phyloP scores from a whole-genome alignment of 441 rosid species.

The Adansonia rubrostipa region DNA sequence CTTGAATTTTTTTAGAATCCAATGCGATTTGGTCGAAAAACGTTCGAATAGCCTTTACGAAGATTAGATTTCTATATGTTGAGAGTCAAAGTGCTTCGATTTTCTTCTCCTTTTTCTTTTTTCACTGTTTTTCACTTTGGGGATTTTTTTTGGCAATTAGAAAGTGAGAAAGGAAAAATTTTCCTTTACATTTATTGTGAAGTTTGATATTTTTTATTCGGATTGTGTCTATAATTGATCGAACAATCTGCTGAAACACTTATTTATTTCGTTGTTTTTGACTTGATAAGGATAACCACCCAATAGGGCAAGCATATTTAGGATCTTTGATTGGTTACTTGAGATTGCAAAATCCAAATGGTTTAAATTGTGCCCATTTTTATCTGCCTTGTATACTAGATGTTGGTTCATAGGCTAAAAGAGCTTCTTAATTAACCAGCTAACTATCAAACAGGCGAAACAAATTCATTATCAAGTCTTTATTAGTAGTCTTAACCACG shows the following conservation, averaged over 20 bases:
- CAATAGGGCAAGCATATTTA: background rate
- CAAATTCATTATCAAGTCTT: slow-evolving; percentile 54
- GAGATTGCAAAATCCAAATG: background rate
- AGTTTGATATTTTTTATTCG: slow-evolving; percentile 3
- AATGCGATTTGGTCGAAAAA: background rate
- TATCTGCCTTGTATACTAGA: slow-evolving; percentile 12
- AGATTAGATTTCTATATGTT: background rate
- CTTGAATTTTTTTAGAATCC: background rate
- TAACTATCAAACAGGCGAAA: slow-evolving; percentile 44
- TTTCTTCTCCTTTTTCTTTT: background rate
- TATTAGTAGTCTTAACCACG: slow-evolving; percentile 38
- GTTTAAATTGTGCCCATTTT: background rate
- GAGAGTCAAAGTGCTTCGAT: background rate
- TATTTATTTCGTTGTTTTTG: background rate
- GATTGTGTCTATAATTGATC: slow-evolving; percentile 4
- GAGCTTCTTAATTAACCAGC: slow-evolving; percentile 37
- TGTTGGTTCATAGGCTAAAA: slow-evolving; percentile 38
- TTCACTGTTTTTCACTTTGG: background rate
- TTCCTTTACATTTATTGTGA: slow-evolving; percentile 5
- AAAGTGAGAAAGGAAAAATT: too few species aligned
- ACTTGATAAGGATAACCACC: background rate
- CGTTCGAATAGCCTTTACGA: background rate
- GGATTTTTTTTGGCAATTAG: background rate
- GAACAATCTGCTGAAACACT: background rate
- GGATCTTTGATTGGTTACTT: background rate